Evolutionary conservation across 257 asterid genomes (phyloP).

Genomic region (Capsicum pubescens): DNA sequence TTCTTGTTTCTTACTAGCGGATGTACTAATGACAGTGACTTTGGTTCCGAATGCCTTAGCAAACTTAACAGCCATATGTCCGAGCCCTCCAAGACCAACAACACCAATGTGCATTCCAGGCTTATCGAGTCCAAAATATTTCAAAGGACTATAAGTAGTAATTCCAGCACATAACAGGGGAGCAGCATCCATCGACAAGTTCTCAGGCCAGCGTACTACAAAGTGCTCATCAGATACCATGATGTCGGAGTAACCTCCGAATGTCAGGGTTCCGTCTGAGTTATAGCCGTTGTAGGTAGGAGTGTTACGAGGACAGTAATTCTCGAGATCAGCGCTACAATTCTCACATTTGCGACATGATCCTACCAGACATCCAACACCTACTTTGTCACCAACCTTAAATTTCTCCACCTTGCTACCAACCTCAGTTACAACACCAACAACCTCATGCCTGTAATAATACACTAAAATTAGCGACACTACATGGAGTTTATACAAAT

Average conservation of each 20-base stretch:
- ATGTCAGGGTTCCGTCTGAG: slow-evolving; percentile 51
- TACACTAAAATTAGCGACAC: background rate
- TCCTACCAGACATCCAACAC: slow-evolving; percentile 68
- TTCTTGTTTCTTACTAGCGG: slow-evolving; percentile 53
- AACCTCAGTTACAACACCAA: slow-evolving; percentile 63
- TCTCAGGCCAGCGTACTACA: slow-evolving; percentile 57
- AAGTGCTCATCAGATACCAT: slow-evolving; percentile 66
- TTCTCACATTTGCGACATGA: slow-evolving; percentile 62
- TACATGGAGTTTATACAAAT: background rate
- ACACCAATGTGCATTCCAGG: slow-evolving; percentile 54
- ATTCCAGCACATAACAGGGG: slow-evolving; percentile 68
- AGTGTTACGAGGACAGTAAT: slow-evolving; percentile 48
- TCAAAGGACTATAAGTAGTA: slow-evolving; percentile 64
- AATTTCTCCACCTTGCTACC: slow-evolving; percentile 58
- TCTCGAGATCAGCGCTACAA: slow-evolving; percentile 56
- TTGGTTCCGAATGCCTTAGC: slow-evolving; percentile 66
- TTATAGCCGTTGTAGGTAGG: slow-evolving; percentile 42
- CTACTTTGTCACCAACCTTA: slow-evolving; percentile 65
- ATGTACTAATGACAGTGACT: slow-evolving; percentile 61
- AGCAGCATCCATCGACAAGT: slow-evolving; percentile 53
- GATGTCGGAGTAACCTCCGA: slow-evolving; percentile 61
- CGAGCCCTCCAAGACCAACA: slow-evolving; percentile 66
- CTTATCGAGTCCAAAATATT: slow-evolving; percentile 59
- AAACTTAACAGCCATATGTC: slow-evolving; percentile 57
- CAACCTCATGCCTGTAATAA: slow-evolving; percentile 65